Base-by-base conservation (phyloP, 2,329 filamentous ascomycete genomes). In the Beauveria pseudobassiana region DNA sequence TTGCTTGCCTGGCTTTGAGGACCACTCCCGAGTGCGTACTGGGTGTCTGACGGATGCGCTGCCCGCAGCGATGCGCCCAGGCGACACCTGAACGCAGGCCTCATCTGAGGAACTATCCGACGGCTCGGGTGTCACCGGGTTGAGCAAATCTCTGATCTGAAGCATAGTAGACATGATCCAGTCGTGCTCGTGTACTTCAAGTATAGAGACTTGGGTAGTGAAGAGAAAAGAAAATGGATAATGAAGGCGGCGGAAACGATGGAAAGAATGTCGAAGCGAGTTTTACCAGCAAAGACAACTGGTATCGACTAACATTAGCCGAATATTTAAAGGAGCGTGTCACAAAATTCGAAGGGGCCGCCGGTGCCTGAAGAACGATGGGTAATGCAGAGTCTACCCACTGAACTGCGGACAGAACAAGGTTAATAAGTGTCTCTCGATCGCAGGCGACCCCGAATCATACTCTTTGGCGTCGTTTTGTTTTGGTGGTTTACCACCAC, bases 1-100 rank as follows among this genome's bases (percentile, higher is more conserved):
- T 38, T 84, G 78, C 65, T 82, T 85, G 2, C 18, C 38, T 49
- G 38, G 38, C 26, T 59, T 59, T 2, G 57, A 59, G 48, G 48
- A 22, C 57, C 57, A 59, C 24, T 59, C 57, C 30, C 57, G 57
- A 18, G 57, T 24, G 5, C 56, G 56, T n/a, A 34, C 56, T 38
- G 45, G 18, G 48, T 59, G 57, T 42, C 46, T 59, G 18, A 24
- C 38, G 5, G 48, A 34, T 43, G 38, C 38, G 48, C 38, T 30
- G 12, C 57, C 57, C 1, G 57, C 48, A 30, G 38, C 48, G n/a
- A 45, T 38, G 10, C 46, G 34, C 9, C 22, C 38, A n/a, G 46
- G 24, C 8, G 57, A 59, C 34, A 42, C 12, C 16, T 52, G 57
- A 6, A 43, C 5, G 34, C 46, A 45, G 5, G 57, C 46, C 20